Conservation (phyloP, 345 rosid genomes). For the Angophora floribunda region DNA sequence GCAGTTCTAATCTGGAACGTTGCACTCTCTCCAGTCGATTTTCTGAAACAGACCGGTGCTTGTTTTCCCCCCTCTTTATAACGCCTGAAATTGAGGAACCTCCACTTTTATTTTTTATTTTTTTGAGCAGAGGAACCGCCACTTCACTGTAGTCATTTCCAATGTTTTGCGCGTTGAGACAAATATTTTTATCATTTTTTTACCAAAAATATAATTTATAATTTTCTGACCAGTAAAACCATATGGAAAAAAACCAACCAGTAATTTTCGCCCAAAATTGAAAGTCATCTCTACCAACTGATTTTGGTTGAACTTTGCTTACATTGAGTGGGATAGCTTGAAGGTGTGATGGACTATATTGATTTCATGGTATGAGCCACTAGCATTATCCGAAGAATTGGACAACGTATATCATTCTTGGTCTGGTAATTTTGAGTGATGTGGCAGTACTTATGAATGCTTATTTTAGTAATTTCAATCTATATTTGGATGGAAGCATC, state of each 20-base stretch:
- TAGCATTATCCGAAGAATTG: not conserved
- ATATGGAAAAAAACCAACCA: not conserved
- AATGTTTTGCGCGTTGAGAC: not conserved
- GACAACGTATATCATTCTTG: fast-evolving
- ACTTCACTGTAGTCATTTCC: no score
- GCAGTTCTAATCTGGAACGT: not conserved
- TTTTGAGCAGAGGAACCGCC: no score
- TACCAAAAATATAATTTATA: no score
- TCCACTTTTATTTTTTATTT: no score
- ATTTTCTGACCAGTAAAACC: not conserved
- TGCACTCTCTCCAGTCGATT: not conserved
- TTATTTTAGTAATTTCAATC: no score
- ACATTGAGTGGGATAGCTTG: not conserved
- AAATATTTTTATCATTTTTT: not conserved
- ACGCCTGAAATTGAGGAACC: not conserved
- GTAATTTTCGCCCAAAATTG: no score
- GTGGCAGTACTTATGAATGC: no score
- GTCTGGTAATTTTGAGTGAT: no score
- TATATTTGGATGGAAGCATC: not conserved
- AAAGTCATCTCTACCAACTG: not conserved
- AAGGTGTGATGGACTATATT: no score
- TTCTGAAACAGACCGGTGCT: not conserved
- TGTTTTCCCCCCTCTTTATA: not conserved
- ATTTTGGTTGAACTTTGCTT: not conserved
- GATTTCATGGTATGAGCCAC: no score